These are phyloP conservation scores for Hanseniaspora lindneri DNA, from an alignment of 805 yeast genomes.

Conservation along the genomic window DNA sequence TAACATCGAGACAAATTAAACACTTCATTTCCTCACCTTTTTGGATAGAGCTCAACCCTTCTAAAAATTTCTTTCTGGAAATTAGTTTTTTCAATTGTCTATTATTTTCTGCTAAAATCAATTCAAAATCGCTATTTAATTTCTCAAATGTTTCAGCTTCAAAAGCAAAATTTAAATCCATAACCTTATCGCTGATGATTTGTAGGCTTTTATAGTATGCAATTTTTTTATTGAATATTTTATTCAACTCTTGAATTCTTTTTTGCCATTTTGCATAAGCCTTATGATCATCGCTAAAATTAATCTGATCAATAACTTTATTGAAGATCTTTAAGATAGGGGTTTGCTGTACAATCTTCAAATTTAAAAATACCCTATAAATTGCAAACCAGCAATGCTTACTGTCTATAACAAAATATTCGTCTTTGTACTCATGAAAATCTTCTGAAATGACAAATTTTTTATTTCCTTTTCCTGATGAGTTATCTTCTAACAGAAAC, in stretches of 20 bases:
- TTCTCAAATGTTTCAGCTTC: slow-evolving; percentile 13
- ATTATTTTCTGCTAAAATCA: slow-evolving; percentile 21
- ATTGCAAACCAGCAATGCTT: not conserved
- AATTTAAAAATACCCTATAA: not conserved
- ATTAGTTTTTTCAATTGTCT: slow-evolving; percentile 25
- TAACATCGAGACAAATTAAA: slow-evolving; percentile 62
- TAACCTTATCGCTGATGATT: slow-evolving; percentile 40
- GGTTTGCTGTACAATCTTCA: not conserved
- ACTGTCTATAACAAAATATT: not conserved
- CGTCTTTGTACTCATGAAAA: not conserved
- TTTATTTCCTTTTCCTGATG: not conserved
- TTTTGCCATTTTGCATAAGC: slow-evolving; percentile 6
- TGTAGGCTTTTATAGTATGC: slow-evolving; percentile 78
- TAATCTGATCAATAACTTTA: not conserved
- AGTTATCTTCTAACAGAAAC: slow-evolving; percentile 4
- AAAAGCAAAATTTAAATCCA: slow-evolving; percentile 16
- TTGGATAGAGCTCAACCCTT: slow-evolving; percentile 30
- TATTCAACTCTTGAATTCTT: not conserved
- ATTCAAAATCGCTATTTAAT: slow-evolving; percentile 18
- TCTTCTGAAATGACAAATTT: not conserved
- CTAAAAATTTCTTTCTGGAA: slow-evolving; percentile 40
- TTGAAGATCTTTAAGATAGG: not conserved
- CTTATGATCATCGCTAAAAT: not conserved
- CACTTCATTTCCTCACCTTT: slow-evolving; percentile 38
- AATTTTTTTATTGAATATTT: slow-evolving; percentile 33